Base-by-base conservation (phyloP, 192 early-diverging fungal genomes). In the Umbelopsis ramanniana region DNA sequence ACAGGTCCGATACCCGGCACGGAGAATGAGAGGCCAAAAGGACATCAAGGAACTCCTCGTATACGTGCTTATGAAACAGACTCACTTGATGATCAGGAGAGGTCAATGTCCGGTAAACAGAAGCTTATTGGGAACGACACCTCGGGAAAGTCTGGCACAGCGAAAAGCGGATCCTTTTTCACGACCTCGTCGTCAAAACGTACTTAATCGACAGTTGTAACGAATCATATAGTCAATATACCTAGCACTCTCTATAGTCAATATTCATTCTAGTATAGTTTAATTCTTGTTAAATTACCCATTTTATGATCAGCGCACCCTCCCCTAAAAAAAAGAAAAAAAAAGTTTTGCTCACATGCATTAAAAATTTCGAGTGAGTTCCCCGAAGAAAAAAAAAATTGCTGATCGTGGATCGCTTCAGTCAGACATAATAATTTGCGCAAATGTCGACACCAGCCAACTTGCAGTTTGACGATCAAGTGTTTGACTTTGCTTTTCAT, bases 401-500 rank as follows among this genome's bases (percentile, higher is more conserved):
- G 11, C 6, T 43, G 8, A 43, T 43, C 6, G 40, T 12, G 11
- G 40, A 43, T 43, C 40, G 11, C 40, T 43, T 43, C 40, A 11
- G 9, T 50, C 17, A 21, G 19, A 50, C 19, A n/a, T 19, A 6
- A 6, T 50, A 21, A 50, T 50, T 15, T 19, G 15, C 15, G 63
- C 60, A 67, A 48, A n/a, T 33, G 77, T 12, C 75, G 79, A 46
- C 80, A 79, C 23, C 75, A 80, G 46, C 71, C 80, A 19, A 73
- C 86, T 45, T 45, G 67, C 3, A 63, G 57, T 89, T 89, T 71
- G 75, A 83, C 60, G 75, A 81, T 60, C 81, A 83, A 66, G 77
- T 86, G 46, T 86, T 89, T 82, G 85, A 87, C 76, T 81, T 93
- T 74, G 81, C 84, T 2, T 93, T 94, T 79, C 92, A 93, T 76